Evolutionary conservation across 2,329 filamentous ascomycete species (phyloP).

Genomic region (Colletotrichum paranaense): DNA sequence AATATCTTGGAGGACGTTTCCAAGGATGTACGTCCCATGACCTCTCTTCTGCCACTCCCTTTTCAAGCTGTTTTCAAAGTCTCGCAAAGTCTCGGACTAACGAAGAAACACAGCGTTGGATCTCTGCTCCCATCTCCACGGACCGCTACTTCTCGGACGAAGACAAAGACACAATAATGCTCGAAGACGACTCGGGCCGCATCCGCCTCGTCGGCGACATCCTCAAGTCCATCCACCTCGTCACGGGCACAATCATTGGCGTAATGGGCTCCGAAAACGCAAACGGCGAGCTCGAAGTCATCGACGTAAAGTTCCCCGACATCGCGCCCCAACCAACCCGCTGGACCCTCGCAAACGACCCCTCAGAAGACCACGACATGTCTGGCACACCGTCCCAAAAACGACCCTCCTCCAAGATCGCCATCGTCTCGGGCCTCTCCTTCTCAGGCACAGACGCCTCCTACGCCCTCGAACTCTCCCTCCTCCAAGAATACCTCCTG

Average conservation of each 20-base stretch:
- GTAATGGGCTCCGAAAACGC: constrained; percentile 94
- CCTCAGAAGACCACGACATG: constrained; percentile 67
- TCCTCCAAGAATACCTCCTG: constrained; percentile 88
- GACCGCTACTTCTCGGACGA: constrained; percentile 79
- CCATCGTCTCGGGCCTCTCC: constrained; percentile 87
- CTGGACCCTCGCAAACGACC: constrained; percentile 75
- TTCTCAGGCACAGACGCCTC: constrained; percentile 81
- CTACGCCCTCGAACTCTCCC: constrained; percentile 78
- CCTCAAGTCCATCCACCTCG: constrained; percentile 77
- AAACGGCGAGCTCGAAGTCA: constrained; percentile 91
- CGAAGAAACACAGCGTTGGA: constrained; percentile 76
- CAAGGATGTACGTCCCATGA: constrained; percentile 75
- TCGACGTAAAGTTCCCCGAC: constrained; percentile 91
- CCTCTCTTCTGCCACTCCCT: not conserved
- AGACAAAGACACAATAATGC: constrained; percentile 76
- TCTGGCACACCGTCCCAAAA: constrained; percentile 47
- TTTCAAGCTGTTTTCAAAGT: not conserved
- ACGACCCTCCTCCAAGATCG: constrained; percentile 67
- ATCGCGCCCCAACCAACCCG: constrained; percentile 83
- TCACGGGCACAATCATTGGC: constrained; percentile 94
- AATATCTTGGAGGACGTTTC: constrained; percentile 95
- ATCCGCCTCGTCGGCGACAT: constrained; percentile 80
- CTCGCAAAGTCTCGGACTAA: no score
- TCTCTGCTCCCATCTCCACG: constrained; percentile 81
- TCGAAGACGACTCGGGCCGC: constrained; percentile 96